A percentile compares a stretch with the other conserved stretches of the same genome.
These are phyloP conservation scores for Boletales sp. DNA, from an alignment of 768 basidiomycete species.

Conservation along the genomic window DNA sequence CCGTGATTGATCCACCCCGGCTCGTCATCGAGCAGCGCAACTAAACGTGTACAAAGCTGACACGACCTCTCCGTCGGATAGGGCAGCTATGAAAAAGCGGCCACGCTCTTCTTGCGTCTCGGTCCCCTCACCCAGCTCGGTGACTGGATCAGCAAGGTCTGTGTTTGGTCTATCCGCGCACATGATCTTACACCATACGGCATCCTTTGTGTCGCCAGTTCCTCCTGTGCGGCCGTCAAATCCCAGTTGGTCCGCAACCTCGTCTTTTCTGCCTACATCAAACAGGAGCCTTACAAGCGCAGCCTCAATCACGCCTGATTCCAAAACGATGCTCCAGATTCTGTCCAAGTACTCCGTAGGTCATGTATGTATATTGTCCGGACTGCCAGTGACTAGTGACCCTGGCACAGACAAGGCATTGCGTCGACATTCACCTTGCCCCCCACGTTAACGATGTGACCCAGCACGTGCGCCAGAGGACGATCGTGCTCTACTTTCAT, in stretches of 20 bases:
- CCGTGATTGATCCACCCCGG: constrained; percentile 37
- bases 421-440: constrained; percentile 72
- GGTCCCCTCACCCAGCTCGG: constrained; percentile 64
- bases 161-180: not conserved
- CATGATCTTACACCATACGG: constrained; percentile 44
- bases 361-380: not conserved
- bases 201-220: constrained; percentile 77
- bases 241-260: constrained; percentile 63
- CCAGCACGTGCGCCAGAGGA: constrained; percentile 67
- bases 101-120: constrained; percentile 63
- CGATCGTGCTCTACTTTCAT: constrained; percentile 84
- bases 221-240: constrained; percentile 69
- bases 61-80: constrained; percentile 68
- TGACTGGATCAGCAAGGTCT: constrained; percentile 73
- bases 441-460: constrained; percentile 64
- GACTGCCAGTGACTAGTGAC: not conserved
- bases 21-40: constrained; percentile 83
- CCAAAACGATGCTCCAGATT: constrained; percentile 76
- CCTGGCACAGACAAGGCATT: constrained; percentile 61
- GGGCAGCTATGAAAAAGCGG: constrained; percentile 77
- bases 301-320: constrained; percentile 85
- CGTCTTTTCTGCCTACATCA: constrained; percentile 71
- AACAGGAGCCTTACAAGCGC: constrained; percentile 82
- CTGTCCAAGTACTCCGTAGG: constrained; percentile 68
- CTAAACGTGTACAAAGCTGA: constrained; percentile 94